Evolutionary conservation across 129 eudicot genomes (phyloP).

Genomic region (Pittosporum tobira): DNA sequence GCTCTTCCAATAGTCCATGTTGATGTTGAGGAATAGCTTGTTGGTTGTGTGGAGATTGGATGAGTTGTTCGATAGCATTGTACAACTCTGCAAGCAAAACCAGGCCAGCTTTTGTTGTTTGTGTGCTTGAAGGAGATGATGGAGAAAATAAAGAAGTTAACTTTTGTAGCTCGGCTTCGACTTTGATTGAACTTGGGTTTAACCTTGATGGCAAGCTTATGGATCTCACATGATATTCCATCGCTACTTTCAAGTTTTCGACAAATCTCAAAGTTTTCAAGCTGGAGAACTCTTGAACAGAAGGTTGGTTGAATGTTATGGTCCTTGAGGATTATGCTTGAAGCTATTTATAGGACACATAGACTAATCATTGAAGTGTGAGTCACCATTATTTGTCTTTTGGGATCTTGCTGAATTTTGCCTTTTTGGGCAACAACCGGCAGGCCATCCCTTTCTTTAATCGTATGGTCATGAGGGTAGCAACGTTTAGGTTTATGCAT

Average conservation of each 20-base stretch:
- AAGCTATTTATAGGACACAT: constrained; percentile 9
- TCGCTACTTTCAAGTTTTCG: no score
- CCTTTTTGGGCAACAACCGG: constrained; percentile 24
- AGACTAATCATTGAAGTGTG: constrained; percentile 27
- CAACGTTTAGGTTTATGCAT: no score
- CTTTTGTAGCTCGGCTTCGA: constrained; percentile 34
- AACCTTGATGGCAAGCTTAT: constrained; percentile 45
- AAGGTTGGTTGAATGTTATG: no score
- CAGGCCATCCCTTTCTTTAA: constrained; percentile 16
- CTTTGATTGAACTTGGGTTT: constrained; percentile 25
- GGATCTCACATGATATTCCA: constrained; percentile 39
- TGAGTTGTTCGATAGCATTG: constrained; percentile 37
- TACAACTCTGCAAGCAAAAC: constrained; percentile 42
- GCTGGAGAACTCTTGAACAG: no score
- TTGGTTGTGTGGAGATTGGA: constrained; percentile 32
- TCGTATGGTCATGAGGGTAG: constrained; percentile 10
- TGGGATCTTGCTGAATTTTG: constrained; percentile 22
- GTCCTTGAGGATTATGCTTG: no score
- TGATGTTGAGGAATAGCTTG: constrained; percentile 20
- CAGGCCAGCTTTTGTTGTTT: constrained; percentile 27
- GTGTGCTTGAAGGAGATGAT: constrained; percentile 16
- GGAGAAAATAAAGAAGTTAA: constrained; percentile 12
- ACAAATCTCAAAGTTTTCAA: no score
- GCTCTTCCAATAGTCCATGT: constrained; percentile 26
- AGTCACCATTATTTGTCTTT: constrained; percentile 31